These are phyloP conservation scores for Hymenoscyphus infarciens DNA, from an alignment of 2,329 filamentous ascomycete species.

Conservation along the genomic window DNA sequence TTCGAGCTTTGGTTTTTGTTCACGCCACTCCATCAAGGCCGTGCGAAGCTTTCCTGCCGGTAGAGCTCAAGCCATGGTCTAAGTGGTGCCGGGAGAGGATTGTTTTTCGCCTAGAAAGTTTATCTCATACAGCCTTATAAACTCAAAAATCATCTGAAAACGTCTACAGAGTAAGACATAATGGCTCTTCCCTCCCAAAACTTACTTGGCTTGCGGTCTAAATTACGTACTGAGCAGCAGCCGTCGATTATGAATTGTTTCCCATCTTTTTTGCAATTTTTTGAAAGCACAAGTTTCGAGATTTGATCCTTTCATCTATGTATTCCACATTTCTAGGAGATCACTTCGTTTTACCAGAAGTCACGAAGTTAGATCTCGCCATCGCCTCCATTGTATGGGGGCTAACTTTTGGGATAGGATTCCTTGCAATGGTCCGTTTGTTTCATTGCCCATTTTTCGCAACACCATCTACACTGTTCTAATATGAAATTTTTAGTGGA, in stretches of 20 bases:
- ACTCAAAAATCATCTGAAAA: not conserved
- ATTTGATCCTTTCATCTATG: not conserved
- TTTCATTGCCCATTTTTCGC: not conserved
- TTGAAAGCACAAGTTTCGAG: not conserved
- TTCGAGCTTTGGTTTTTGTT: no score
- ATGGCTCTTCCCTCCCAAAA: not conserved
- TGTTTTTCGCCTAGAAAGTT: not conserved
- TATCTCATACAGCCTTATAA: not conserved
- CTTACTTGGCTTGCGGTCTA: not conserved
- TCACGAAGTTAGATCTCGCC: constrained; percentile 32
- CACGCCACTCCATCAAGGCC: no score
- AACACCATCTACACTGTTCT: not conserved
- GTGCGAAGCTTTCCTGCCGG: no score
- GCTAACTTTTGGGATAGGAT: constrained; percentile 38
- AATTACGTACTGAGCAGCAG: not conserved
- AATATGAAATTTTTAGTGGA: constrained; percentile 23
- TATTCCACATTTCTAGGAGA: constrained; percentile 1
- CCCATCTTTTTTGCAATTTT: not conserved
- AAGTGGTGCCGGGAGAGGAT: no score
- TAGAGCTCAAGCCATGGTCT: no score
- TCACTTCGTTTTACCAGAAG: constrained; percentile 5
- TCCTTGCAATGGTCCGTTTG: constrained; percentile 29
- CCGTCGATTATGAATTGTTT: not conserved
- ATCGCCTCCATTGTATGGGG: constrained; percentile 40
- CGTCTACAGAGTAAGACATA: not conserved